These are phyloP conservation scores for Calonectria ilicicola DNA, from an alignment of 2,329 filamentous ascomycete species.

Conservation along the genomic window DNA sequence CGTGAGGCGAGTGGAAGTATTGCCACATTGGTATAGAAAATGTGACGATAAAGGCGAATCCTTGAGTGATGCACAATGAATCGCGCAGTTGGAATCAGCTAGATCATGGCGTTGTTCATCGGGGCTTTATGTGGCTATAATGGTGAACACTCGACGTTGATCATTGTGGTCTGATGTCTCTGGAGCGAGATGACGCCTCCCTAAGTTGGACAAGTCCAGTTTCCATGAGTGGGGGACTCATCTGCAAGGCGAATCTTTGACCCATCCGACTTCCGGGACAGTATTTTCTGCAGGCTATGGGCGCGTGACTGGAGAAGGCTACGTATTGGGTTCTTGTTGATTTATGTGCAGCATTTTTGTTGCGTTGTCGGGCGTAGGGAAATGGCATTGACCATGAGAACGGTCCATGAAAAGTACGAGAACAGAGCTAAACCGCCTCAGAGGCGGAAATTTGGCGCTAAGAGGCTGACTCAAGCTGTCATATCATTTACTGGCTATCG, in stretches of 20 bases:
- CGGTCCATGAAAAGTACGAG: background rate
- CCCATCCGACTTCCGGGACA: constrained; percentile 6
- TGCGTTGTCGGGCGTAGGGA: background rate
- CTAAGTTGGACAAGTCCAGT: constrained; percentile 33
- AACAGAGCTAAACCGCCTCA: background rate
- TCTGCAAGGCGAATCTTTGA: constrained; percentile 30
- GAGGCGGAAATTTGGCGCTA: background rate
- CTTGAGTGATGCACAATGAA: background rate
- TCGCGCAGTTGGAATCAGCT: background rate
- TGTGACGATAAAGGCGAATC: background rate
- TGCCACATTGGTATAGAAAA: background rate
- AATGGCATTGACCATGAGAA: background rate
- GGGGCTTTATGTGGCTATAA: background rate
- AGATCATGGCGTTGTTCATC: background rate
- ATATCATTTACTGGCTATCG: background rate
- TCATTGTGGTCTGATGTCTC: constrained; percentile 45
- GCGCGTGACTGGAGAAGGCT: background rate
- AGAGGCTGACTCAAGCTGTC: background rate
- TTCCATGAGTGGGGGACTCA: constrained; percentile 33
- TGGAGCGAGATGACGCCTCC: constrained; percentile 43
- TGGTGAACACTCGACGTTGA: constrained; percentile 27
- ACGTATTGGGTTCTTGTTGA: background rate
- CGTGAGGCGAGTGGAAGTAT: background rate
- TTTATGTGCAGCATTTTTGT: background rate
- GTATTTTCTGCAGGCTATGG: background rate